phyloP scores from a whole-genome alignment of 805 yeast genomes.

The Metschnikowia gruessii region DNA sequence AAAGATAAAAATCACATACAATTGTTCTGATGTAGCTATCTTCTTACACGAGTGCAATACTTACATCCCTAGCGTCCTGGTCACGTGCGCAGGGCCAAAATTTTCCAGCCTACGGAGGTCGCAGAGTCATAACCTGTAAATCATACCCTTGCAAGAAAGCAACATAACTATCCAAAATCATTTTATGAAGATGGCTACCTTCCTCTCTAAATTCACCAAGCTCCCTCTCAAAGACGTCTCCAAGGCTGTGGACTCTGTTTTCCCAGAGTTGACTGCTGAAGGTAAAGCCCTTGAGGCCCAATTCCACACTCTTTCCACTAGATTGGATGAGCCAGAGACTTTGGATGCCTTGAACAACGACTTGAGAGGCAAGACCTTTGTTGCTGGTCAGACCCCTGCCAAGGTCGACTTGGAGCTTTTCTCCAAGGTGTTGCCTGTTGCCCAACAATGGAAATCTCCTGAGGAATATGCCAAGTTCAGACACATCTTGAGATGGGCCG shows the following conservation, averaged over 20 bases:
- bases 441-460: slow-evolving; percentile 50
- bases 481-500: slow-evolving; percentile 92
- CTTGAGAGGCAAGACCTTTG: slow-evolving; percentile 66
- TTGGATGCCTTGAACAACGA: slow-evolving; percentile 57
- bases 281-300: slow-evolving; percentile 75
- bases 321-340: slow-evolving; percentile 48
- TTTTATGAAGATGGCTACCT: slow-evolving; percentile 29
- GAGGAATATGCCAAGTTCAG: slow-evolving; percentile 63
- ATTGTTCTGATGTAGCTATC: too few species aligned
- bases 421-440: slow-evolving; percentile 59
- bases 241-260: slow-evolving; percentile 19
- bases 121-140: not conserved
- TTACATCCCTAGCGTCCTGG: not conserved
- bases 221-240: slow-evolving; percentile 30
- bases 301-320: slow-evolving; percentile 69
- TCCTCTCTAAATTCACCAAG: slow-evolving; percentile 28
- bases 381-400: slow-evolving; percentile 65
- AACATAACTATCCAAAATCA: too few species aligned
- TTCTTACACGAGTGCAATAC: too few species aligned
- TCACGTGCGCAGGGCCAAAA: slow-evolving; percentile 16
- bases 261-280: slow-evolving; percentile 36
- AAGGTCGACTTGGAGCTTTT: slow-evolving; percentile 71
- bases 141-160: too few species aligned
- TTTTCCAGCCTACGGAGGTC: slow-evolving; percentile 7
- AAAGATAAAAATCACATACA: too few species aligned